Base-by-base conservation (phyloP, 2,329 filamentous ascomycete genomes). In the Cladosporium sp. region DNA sequence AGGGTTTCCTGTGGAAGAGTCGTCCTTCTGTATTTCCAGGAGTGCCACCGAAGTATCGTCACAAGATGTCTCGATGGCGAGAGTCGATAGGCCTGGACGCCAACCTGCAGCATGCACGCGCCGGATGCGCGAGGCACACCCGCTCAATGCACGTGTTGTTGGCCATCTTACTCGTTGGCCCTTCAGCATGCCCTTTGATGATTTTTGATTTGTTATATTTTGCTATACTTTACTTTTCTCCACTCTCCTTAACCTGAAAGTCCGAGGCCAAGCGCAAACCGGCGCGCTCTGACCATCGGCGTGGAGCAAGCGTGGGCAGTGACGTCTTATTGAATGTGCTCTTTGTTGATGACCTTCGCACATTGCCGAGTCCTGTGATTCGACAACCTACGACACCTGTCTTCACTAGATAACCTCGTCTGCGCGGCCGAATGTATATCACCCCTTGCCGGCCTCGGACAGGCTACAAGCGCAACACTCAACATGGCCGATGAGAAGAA, bases 21-120 rank as follows among this genome's bases (percentile, higher is more conserved):
- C 21, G 38, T 65, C 63, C 18, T 51, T 49, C 36, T 64, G 44
- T 21, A 67, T 89, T 64, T 91, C 87, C 47, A 97, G 83, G 58
- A 98, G 80, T 34, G 94, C 90, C 24, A 97, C 93, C 66, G 91
- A 93, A 0, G 93, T 97, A 81, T 98, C 94, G 80, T 98, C 94
- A 83, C 94, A 95, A 2, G 90, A 93, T 11, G 90, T 90, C 77
- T 95, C 92, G 74, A 95, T 93, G 62, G 91, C 91, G 59, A 94
- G 85, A 5, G 82, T 83, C 67, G 78, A 74, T 58, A 82, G 69
- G 49, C 65, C 60, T 49, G 78, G 77, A 32, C 67, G 62, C 55
- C 47, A 64, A 26, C 54, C 34, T 30, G 41, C n/a, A 36, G 41
- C n/a, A 36, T 58, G 55, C 44, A 38, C 44, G 47, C 41, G 51